These are phyloP conservation scores for Diaporthe sp. DNA, from an alignment of 2,329 filamentous ascomycete genomes.

Conservation along the genomic window DNA sequence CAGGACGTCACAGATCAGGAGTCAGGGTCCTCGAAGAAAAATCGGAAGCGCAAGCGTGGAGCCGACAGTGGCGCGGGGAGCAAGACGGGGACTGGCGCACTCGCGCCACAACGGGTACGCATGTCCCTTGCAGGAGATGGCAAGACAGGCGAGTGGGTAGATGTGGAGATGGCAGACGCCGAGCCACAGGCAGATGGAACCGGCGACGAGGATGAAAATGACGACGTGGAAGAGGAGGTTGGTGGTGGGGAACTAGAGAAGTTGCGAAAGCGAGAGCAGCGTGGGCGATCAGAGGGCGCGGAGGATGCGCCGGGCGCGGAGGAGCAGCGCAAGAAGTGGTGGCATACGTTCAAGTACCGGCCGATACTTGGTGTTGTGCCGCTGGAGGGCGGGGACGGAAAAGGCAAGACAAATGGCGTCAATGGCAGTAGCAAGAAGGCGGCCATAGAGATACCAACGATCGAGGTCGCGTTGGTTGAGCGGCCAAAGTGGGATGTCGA, in stretches of 20 bases:
- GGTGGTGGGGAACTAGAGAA: constrained; percentile 49
- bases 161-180: constrained; percentile 52
- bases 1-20: constrained; percentile 71
- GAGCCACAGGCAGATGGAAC: constrained; percentile 47
- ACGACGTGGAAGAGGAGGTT: constrained; percentile 56
- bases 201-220: constrained; percentile 57
- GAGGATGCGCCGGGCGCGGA: constrained; percentile 45
- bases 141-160: constrained; percentile 55
- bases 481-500: constrained; percentile 87
- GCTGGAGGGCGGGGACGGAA: constrained; percentile 52
- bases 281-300: constrained; percentile 54
- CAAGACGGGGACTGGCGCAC: constrained; percentile 62
- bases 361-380: constrained; percentile 84
- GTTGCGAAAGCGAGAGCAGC: constrained; percentile 54
- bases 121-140: constrained; percentile 53
- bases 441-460: constrained; percentile 45
- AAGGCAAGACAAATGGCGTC: constrained; percentile 47
- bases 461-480: constrained; percentile 92
- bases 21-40: constrained; percentile 50
- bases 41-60: constrained; percentile 70
- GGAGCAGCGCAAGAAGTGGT: constrained; percentile 62
- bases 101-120: constrained; percentile 60
- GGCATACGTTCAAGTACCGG: constrained; percentile 93
- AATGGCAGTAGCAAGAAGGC: constrained; percentile 38
- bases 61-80: constrained; percentile 66